Percentiles rank a stretch among this genome's conserved stretches.
These are phyloP conservation scores for Acer yangbiense DNA, from an alignment of 345 rosid species.

Conservation along the genomic window DNA sequence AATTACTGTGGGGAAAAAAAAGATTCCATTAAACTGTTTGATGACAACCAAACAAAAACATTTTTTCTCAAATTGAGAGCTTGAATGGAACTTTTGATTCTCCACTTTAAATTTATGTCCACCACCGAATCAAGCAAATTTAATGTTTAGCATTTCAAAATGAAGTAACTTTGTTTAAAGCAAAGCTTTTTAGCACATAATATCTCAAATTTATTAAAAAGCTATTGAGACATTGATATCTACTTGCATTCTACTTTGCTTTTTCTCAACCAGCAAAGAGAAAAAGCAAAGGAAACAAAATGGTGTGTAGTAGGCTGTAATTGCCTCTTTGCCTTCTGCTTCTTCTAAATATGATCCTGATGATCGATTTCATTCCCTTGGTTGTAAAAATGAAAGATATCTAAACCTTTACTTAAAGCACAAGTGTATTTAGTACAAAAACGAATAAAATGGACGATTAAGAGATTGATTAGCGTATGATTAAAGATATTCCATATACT, in stretches of 20 bases:
- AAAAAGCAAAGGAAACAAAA: background rate
- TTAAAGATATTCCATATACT: conserved; percentile 21
- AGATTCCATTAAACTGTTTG: conserved; percentile 8
- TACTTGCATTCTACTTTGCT: conserved; percentile 13
- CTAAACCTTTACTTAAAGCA: conserved; percentile 23
- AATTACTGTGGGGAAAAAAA: background rate
- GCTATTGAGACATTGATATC: conserved; percentile 25
- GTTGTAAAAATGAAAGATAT: conserved; percentile 1
- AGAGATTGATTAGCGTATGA: conserved; percentile 22
- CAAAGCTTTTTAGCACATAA: conserved; percentile 18
- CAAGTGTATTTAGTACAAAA: background rate
- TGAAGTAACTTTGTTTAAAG: background rate
- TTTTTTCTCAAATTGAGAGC: conserved; percentile 4
- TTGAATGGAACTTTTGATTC: conserved; percentile 12
- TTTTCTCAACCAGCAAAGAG: conserved; percentile 1
- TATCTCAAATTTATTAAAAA: conserved; percentile 16
- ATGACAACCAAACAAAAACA: conserved; percentile 12
- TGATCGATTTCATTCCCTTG: conserved; percentile 16
- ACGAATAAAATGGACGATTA: conserved; percentile 18
- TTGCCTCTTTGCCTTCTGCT: conserved; percentile 21
- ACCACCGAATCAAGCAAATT: conserved; percentile 8
- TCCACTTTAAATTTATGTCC: conserved; percentile 14
- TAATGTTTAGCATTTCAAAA: conserved; percentile 11
- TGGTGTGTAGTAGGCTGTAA: conserved; percentile 4
- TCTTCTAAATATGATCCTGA: background rate